Conservation (phyloP, 768 basidiomycete species). For the Termitomyces sp. region DNA sequence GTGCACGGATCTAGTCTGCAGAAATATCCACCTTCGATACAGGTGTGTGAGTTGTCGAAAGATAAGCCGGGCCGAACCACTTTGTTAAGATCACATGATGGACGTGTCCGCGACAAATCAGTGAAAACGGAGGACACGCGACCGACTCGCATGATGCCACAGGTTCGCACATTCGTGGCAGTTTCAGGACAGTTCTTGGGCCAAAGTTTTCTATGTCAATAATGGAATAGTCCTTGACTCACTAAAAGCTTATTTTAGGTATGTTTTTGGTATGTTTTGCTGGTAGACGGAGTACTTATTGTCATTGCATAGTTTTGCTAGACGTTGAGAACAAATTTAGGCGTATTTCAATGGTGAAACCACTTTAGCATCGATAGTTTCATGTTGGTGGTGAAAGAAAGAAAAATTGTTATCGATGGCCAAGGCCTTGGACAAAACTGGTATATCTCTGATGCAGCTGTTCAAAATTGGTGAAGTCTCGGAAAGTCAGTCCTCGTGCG, state of each 20-base stretch:
- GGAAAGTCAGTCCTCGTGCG: constrained; percentile 9
- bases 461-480: constrained; percentile 1
- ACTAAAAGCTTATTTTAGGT: background rate
- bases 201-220: background rate
- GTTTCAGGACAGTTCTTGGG: background rate
- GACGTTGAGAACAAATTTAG: background rate
- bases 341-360: background rate
- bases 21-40: no score
- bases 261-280: no score
- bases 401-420: constrained; percentile 12
- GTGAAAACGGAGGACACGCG: background rate
- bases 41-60: background rate
- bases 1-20: background rate
- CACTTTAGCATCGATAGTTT: background rate
- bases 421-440: constrained; percentile 2
- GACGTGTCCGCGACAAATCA: background rate
- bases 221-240: background rate
- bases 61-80: background rate
- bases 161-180: background rate
- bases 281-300: background rate
- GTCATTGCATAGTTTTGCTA: background rate
- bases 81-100: background rate
- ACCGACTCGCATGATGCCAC: background rate
- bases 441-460: constrained; percentile 9
- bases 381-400: background rate